Percentiles rank a stretch among this genome's conserved stretches.
Evolutionary conservation across 192 early-diverging fungal genomes (phyloP).

Genomic region (Coemansia sp.): DNA sequence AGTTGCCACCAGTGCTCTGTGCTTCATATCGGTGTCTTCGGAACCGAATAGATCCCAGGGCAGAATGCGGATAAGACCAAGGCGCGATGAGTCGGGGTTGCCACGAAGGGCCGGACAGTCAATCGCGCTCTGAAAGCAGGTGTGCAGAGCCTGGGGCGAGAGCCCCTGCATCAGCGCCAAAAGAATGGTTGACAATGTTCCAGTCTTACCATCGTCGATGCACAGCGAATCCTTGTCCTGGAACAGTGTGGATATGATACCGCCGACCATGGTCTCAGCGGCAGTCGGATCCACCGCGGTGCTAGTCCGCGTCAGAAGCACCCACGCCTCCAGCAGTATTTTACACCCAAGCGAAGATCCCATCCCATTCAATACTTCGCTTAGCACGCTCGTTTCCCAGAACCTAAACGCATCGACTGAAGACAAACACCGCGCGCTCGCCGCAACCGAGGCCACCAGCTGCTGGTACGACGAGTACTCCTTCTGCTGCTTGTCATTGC

Average conservation of each 20-base stretch:
- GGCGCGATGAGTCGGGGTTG: not conserved
- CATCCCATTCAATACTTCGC: constrained; percentile 6
- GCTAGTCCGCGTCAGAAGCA: constrained; percentile 7
- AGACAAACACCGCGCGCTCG: constrained; percentile 14
- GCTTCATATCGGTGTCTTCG: not conserved
- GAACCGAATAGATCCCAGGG: not conserved
- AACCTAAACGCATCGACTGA: constrained; percentile 13
- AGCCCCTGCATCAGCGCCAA: not conserved
- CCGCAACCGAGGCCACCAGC: constrained; percentile 19
- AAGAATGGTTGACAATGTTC: not conserved
- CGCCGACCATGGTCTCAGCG: not conserved
- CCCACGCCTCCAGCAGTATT: constrained; percentile 34
- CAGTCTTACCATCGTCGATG: not conserved
- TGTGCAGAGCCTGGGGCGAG: not conserved
- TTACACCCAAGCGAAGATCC: constrained; percentile 15
- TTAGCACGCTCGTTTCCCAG: constrained; percentile 25
- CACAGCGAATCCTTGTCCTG: not conserved
- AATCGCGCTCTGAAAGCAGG: not conserved
- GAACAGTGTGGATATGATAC: not conserved
- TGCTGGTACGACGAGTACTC: constrained; percentile 19
- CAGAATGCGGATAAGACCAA: not conserved
- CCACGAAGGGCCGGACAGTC: not conserved
- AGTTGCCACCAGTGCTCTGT: not conserved
- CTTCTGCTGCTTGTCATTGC: not conserved
- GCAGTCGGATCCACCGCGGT: not conserved